phyloP scores from a whole-genome alignment of 2,329 filamentous ascomycete genomes.

The Aspergillus latus region DNA sequence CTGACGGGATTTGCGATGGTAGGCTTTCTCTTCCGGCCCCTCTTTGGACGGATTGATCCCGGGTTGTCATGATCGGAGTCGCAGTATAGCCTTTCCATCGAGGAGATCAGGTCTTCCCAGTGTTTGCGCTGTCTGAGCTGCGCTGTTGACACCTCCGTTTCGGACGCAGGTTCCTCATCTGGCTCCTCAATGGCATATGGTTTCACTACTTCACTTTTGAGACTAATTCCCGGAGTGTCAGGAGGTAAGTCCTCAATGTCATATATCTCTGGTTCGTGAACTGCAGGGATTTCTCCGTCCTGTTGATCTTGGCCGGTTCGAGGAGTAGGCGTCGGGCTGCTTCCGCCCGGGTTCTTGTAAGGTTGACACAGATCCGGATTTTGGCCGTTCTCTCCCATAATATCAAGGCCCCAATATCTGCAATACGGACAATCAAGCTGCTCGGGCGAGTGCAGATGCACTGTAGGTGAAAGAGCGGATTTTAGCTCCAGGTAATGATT shows the following conservation, averaged over 20 bases:
- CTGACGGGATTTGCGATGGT: conserved; percentile 17
- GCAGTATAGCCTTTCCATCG: conserved; percentile 34
- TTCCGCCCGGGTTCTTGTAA: not conserved
- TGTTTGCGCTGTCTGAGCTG: not conserved
- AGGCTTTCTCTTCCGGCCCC: conserved; percentile 40
- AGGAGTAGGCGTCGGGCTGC: not conserved
- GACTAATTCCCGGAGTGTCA: not conserved
- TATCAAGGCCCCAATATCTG: not conserved
- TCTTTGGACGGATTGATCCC: conserved; percentile 16
- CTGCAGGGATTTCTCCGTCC: not conserved
- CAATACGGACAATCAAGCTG: not conserved
- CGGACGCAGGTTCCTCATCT: conserved; percentile 26
- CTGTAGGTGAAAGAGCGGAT: not conserved
- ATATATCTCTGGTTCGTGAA: not conserved
- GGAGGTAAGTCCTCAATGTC: conserved; percentile 5
- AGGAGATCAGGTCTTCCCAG: conserved; percentile 33
- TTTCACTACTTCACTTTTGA: conserved; percentile 32
- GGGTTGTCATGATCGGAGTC: conserved; percentile 26
- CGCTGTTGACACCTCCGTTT: not conserved
- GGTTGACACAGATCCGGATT: not conserved
- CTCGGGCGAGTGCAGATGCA: not conserved
- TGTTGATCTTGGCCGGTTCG: not conserved
- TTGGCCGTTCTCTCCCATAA: not conserved
- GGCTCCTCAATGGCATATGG: conserved; percentile 44
- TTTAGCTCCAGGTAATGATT: not conserved